Conservation (phyloP, 163 green algal genomes). For the Smithsoniella earleae region DNA sequence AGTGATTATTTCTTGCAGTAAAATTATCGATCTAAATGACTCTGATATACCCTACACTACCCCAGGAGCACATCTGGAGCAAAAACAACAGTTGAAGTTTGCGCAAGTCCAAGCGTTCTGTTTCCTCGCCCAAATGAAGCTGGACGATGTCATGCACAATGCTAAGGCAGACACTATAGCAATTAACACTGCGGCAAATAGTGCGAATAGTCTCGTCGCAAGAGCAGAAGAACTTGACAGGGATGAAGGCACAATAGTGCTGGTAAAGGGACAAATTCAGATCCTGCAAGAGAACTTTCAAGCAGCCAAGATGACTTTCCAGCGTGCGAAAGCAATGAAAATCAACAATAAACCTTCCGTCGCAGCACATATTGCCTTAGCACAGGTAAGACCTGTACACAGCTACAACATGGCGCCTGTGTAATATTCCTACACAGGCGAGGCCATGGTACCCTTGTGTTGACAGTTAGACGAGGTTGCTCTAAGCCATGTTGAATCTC, state of each 20-base stretch:
- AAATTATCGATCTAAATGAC: neutral
- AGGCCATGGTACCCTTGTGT: too few species aligned
- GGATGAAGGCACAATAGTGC: neutral
- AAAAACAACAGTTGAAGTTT: neutral
- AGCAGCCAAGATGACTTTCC: slow-evolving; percentile 6
- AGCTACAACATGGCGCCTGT: neutral
- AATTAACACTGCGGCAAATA: neutral
- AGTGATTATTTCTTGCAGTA: neutral
- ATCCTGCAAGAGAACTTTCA: slow-evolving; percentile 4
- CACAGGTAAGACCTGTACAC: slow-evolving; percentile 2
- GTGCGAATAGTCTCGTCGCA: neutral
- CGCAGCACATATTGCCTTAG: neutral
- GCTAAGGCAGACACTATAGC: neutral
- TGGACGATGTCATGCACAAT: neutral
- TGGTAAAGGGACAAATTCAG: neutral
- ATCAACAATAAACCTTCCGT: neutral
- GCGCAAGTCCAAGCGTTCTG: slow-evolving; percentile 10
- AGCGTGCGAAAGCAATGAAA: slow-evolving; percentile 15
- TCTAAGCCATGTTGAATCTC: too few species aligned
- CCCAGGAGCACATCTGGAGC: neutral
- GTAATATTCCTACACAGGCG: neutral
- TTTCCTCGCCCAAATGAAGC: slow-evolving; percentile 27
- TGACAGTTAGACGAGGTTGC: too few species aligned
- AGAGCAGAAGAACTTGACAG: neutral
- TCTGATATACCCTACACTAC: neutral